Evolutionary conservation across 176 grass and related monocot genomes (phyloP).

Genomic region (Oryza coarctata): DNA sequence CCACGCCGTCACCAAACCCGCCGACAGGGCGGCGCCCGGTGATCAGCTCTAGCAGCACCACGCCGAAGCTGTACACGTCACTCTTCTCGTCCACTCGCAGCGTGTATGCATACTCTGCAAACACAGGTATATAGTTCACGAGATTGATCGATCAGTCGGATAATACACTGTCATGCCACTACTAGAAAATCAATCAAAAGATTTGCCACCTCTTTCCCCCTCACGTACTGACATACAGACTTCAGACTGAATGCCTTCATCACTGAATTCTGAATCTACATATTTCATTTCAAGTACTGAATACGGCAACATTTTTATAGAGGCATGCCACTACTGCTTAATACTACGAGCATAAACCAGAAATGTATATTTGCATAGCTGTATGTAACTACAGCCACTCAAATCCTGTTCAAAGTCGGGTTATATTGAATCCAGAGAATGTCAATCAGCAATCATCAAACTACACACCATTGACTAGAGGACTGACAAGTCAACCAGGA

Average conservation of each 20-base stretch:
- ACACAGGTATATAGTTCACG: accelerated
- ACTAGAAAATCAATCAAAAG: background rate
- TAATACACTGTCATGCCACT: background rate
- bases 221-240: no score
- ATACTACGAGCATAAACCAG: no score
- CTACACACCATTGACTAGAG: background rate
- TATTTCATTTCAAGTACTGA: no score
- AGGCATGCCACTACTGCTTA: no score
- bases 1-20: conserved; percentile 80
- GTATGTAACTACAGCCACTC: background rate
- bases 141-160: background rate
- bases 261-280: no score
- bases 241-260: background rate
- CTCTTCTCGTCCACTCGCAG: conserved; percentile 79
- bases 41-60: conserved; percentile 75
- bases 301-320: no score
- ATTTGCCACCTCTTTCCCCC: background rate
- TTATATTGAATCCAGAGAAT: background rate
- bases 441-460: background rate
- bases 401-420: background rate
- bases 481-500: conserved; percentile 12
- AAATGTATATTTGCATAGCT: background rate
- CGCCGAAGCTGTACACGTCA: conserved; percentile 74
- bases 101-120: conserved; percentile 76
- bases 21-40: conserved; percentile 63